A percentile compares a stretch with the other conserved stretches of the same genome.
These are phyloP conservation scores for Penicillium psychrosexuale DNA, from an alignment of 2,329 filamentous ascomycete species.

Conservation along the genomic window DNA sequence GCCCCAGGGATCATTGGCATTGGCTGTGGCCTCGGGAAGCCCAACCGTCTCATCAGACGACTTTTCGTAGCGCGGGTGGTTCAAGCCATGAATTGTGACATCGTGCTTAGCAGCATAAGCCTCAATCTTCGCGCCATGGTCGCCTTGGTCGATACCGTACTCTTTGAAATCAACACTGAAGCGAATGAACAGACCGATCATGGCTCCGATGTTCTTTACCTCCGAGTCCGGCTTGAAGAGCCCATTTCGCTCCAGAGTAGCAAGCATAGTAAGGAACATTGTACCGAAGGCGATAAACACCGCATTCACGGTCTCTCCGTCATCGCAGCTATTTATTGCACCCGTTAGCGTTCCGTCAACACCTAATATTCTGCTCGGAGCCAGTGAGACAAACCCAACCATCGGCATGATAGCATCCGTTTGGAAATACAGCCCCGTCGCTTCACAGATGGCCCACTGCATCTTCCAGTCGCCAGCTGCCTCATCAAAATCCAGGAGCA, in stretches of 20 bases:
- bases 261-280: slow-evolving; percentile 43
- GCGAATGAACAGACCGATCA: slow-evolving; percentile 40
- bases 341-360: background rate
- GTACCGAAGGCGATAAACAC: background rate
- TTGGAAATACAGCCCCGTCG: slow-evolving; percentile 31
- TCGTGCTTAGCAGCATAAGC: slow-evolving; percentile 21
- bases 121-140: slow-evolving; percentile 4
- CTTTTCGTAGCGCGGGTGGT: slow-evolving; percentile 21
- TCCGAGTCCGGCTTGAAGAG: slow-evolving; percentile 37
- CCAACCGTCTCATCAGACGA: slow-evolving; percentile 15
- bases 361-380: background rate
- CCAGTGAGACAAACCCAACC: slow-evolving; percentile 17
- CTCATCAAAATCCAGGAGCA: slow-evolving; percentile 41
- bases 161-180: background rate
- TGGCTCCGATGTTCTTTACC: slow-evolving; percentile 37
- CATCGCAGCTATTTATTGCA: slow-evolving; percentile 15
- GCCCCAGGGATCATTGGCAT: slow-evolving; percentile 9
- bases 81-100: slow-evolving; percentile 9
- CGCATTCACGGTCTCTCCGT: slow-evolving; percentile 2
- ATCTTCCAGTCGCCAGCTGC: slow-evolving; percentile 37
- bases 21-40: slow-evolving; percentile 21
- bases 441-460: slow-evolving; percentile 45
- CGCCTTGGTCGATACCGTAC: background rate
- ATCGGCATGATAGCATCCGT: slow-evolving; percentile 12
- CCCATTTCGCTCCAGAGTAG: slow-evolving; percentile 33